Evolutionary conservation across 805 yeast genomes (phyloP).

Genomic region (Blastobotrys chiropterorum): DNA sequence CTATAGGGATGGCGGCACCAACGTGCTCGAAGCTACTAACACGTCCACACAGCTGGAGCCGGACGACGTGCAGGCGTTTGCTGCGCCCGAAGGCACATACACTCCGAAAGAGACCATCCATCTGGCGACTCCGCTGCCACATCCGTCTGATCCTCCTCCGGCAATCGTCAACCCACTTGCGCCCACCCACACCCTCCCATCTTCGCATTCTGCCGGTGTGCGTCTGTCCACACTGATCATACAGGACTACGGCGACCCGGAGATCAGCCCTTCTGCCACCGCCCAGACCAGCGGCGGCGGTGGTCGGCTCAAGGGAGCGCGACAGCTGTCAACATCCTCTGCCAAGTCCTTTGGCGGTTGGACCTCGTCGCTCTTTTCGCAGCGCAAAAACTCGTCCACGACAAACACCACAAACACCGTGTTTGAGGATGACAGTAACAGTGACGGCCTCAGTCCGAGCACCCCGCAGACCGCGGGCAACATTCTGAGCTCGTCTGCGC

Average conservation of each 20-base stretch:
- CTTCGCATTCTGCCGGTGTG: conserved; percentile 21
- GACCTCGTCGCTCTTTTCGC: conserved; percentile 14
- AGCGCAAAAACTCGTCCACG: conserved; percentile 3
- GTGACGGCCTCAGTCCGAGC: too few relatives aligned
- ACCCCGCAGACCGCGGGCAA: background rate
- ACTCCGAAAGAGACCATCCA: conserved; percentile 24
- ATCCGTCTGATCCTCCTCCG: conserved; percentile 32
- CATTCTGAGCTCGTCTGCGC: conserved; percentile 3
- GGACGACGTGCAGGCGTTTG: conserved; percentile 20
- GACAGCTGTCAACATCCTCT: conserved; percentile 5
- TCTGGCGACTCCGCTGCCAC: conserved; percentile 35
- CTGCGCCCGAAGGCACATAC: conserved; percentile 31
- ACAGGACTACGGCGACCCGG: background rate
- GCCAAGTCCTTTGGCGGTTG: conserved; percentile 15
- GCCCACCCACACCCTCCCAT: conserved; percentile 28
- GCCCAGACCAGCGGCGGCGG: conserved; percentile 1
- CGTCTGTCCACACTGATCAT: conserved; percentile 1
- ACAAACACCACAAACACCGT: conserved; percentile 1
- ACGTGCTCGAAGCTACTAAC: conserved; percentile 21
- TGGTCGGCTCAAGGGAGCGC: background rate
- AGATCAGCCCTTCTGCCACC: background rate
- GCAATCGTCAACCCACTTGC: conserved; percentile 32
- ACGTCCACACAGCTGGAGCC: conserved; percentile 18
- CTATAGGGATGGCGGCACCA: conserved; percentile 13
- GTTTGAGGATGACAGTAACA: background rate